These are phyloP conservation scores for Periconia sp. DNA, from an alignment of 2,329 filamentous ascomycete species.

Conservation along the genomic window DNA sequence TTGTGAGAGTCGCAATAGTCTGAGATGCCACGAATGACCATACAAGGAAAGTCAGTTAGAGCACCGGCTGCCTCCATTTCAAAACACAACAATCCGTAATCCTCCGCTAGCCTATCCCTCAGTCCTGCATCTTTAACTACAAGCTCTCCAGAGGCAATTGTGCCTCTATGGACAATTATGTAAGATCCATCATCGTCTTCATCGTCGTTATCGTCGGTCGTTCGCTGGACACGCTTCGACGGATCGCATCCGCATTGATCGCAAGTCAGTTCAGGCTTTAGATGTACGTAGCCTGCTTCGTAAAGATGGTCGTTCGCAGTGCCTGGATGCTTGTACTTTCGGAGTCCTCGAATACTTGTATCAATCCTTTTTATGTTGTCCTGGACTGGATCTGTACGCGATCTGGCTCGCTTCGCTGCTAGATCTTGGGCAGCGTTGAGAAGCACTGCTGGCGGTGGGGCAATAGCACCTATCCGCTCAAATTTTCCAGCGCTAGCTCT, in stretches of 20 bases:
- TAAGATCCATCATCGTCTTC: constrained; percentile 30
- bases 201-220: constrained; percentile 1
- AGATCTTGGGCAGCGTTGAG: constrained; percentile 5
- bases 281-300: constrained; percentile 1
- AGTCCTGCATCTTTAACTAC: constrained; percentile 5
- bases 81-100: constrained; percentile 15
- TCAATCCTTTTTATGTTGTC: background rate
- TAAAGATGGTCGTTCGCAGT: background rate
- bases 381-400: background rate
- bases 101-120: constrained; percentile 11
- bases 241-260: background rate
- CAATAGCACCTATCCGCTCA: constrained; percentile 7
- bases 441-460: constrained; percentile 7
- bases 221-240: background rate
- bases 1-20: constrained; percentile 24
- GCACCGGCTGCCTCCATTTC: constrained; percentile 19
- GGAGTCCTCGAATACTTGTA: constrained; percentile 1
- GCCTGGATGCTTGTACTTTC: constrained; percentile 4
- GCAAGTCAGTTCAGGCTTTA: background rate
- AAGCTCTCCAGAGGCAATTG: constrained; percentile 1
- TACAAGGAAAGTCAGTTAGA: constrained; percentile 24
- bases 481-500: constrained; percentile 7
- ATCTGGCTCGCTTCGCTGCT: background rate
- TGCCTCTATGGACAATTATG: constrained; percentile 21
- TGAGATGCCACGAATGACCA: constrained; percentile 21